phyloP scores from a whole-genome alignment of 2,329 filamentous ascomycete genomes.

The Aspergillus tanneri region DNA sequence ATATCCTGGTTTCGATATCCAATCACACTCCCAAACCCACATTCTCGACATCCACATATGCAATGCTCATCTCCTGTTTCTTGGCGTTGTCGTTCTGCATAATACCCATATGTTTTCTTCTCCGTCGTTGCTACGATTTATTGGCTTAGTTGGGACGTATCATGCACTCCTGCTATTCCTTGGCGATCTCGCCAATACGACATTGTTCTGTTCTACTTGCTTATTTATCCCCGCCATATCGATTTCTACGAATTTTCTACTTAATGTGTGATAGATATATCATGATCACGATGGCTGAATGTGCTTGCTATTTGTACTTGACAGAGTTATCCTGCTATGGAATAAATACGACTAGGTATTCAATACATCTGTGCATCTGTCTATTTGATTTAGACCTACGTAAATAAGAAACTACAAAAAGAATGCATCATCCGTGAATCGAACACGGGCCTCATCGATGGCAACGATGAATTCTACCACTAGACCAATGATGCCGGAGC shows the following conservation, averaged over 20 bases:
- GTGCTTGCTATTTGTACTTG: no score
- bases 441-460: conserved; percentile 47
- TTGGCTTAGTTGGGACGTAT: background rate
- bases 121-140: background rate
- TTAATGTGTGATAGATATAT: no score
- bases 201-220: no score
- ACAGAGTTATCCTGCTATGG: no score
- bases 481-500: conserved; percentile 40
- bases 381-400: background rate
- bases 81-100: conserved; percentile 21
- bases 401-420: conserved; percentile 13
- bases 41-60: background rate
- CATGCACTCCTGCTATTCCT: background rate
- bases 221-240: no score
- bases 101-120: conserved; percentile 27
- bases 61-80: conserved; percentile 6
- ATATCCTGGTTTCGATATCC: background rate
- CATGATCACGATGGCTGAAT: no score
- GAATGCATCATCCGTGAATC: conserved; percentile 46
- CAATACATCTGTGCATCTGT: no score
- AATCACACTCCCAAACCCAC: background rate
- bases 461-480: conserved; percentile 46
- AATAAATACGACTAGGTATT: no score
- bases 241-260: no score
- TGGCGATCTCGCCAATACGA: no score